Conservation (phyloP, 192 early-diverging fungal genomes). For the Gonapodya prolifera region DNA sequence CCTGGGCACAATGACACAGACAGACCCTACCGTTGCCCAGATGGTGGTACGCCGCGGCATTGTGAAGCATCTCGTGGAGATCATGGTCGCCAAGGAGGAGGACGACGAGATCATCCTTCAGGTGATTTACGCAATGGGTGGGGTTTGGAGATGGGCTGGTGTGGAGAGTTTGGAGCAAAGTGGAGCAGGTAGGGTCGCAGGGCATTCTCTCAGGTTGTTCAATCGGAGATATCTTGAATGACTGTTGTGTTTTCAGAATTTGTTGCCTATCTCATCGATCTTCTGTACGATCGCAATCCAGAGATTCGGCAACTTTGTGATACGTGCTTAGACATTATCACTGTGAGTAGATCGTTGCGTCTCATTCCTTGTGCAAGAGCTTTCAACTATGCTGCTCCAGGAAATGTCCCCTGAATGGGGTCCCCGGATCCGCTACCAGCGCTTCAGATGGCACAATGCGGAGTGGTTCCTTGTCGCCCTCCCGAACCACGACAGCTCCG, state of each 20-base stretch:
- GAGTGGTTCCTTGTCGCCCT: conserved; percentile 24
- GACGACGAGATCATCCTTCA: conserved; percentile 51
- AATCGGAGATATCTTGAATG: background rate
- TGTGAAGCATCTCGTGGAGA: conserved; percentile 24
- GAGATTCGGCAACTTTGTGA: conserved; percentile 43
- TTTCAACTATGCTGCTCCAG: conserved; percentile 13
- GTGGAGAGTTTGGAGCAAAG: conserved; percentile 1
- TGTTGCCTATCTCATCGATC: conserved; percentile 39
- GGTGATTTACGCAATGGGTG: conserved; percentile 34
- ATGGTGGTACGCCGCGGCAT: conserved; percentile 26
- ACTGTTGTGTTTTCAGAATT: conserved; percentile 23
- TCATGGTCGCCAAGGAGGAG: conserved; percentile 46
- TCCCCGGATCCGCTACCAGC: conserved; percentile 32
- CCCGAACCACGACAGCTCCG: background rate
- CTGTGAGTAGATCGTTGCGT: conserved; percentile 14
- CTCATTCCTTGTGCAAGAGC: background rate
- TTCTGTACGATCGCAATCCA: conserved; percentile 41
- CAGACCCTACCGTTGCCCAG: conserved; percentile 32
- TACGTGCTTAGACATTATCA: conserved; percentile 37
- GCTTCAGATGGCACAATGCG: conserved; percentile 44
- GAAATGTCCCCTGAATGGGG: conserved; percentile 43
- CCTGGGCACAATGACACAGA: conserved; percentile 33
- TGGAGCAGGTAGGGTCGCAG: background rate
- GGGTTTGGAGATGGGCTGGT: background rate
- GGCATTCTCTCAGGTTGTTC: background rate